phyloP scores from a whole-genome alignment of 345 rosid genomes.

The Eucalyptus pauciflora region DNA sequence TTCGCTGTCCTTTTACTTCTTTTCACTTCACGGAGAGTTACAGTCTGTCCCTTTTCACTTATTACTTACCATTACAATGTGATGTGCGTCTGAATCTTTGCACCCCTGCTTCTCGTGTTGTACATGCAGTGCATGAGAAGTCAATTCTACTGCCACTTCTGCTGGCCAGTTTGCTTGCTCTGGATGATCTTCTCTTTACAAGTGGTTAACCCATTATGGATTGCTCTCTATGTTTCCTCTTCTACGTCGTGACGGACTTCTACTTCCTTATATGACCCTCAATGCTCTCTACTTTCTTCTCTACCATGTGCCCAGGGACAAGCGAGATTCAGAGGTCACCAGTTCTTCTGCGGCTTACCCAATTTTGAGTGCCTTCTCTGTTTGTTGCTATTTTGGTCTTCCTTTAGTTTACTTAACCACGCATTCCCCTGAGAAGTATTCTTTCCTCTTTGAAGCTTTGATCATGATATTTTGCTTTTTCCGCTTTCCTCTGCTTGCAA shows the following conservation, averaged over 20 bases:
- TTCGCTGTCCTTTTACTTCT: slow-evolving; percentile 75
- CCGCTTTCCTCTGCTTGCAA: slow-evolving; percentile 10
- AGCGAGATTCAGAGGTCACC: neutral
- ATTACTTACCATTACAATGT: neutral
- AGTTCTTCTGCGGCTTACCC: slow-evolving; percentile 4
- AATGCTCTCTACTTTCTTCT: slow-evolving; percentile 39
- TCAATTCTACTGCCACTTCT: slow-evolving; percentile 88
- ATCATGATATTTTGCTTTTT: slow-evolving; percentile 30
- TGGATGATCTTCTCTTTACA: slow-evolving; percentile 40
- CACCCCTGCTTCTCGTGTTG: neutral
- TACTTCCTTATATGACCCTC: slow-evolving; percentile 46
- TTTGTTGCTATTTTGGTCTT: slow-evolving; percentile 38
- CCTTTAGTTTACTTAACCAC: slow-evolving; percentile 45
- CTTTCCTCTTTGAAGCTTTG: slow-evolving; percentile 34
- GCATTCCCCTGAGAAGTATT: slow-evolving; percentile 24
- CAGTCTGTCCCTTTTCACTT: neutral
- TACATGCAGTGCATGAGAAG: slow-evolving; percentile 88
- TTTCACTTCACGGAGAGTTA: slow-evolving; percentile 73
- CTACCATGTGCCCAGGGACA: slow-evolving; percentile 22
- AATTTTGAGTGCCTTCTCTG: slow-evolving; percentile 10
- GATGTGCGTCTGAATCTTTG: neutral
- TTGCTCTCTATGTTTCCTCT: slow-evolving; percentile 94
- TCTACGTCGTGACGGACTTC: slow-evolving; percentile 64
- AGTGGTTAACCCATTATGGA: slow-evolving; percentile 46
- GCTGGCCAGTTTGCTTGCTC: slow-evolving; percentile 63